Evolutionary conservation across 257 asterid genomes (phyloP).

Genomic region (Przewalskia tangutica): DNA sequence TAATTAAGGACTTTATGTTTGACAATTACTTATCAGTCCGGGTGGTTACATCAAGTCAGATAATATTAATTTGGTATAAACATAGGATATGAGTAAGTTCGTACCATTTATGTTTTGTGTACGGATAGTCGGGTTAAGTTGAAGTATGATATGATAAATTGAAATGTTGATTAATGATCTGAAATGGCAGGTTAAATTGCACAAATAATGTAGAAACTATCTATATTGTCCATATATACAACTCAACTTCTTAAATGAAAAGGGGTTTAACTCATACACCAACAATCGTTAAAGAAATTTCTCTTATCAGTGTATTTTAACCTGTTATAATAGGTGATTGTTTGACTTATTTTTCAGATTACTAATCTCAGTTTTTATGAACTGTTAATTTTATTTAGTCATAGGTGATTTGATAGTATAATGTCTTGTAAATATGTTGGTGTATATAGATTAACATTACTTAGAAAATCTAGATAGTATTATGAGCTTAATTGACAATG

Average conservation of each 20-base stretch:
- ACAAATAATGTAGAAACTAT: neutral
- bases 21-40: too few relatives aligned
- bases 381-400: neutral
- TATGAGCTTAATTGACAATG: neutral
- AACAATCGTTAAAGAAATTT: neutral
- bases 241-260: neutral
- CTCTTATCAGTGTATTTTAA: too few relatives aligned
- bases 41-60: too few relatives aligned
- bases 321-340: too few relatives aligned
- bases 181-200: neutral
- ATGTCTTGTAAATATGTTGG: too few relatives aligned
- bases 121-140: too few relatives aligned
- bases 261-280: neutral
- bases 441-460: neutral
- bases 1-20: neutral
- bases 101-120: too few relatives aligned
- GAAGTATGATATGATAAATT: neutral
- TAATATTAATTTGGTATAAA: too few relatives aligned
- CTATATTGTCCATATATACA: neutral
- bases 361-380: neutral
- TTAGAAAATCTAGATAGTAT: neutral
- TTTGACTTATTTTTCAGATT: neutral
- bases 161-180: neutral
- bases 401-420: neutral
- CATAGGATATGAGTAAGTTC: too few relatives aligned